Evolutionary conservation across 352 stramenopile species (phyloP), one percentile per base, ranked within the genome.

Genomic region (Phytophthora uliginosa): DNA sequence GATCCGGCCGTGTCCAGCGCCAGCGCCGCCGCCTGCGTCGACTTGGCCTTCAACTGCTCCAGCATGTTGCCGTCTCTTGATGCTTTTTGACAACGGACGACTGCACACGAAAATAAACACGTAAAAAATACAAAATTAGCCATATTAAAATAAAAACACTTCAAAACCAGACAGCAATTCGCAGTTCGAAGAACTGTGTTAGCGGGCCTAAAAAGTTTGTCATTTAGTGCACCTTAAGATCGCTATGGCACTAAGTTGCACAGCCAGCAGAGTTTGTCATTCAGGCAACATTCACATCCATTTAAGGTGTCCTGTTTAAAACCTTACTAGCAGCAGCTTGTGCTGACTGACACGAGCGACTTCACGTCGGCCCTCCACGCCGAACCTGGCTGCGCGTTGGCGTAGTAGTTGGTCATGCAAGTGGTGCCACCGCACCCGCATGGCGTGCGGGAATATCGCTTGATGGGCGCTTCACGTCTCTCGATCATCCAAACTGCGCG

Each of bases 21-120:
- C 59, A 89, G 63, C 56, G 81, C 63, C 56, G 82, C 78, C 51
- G 84, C 87, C 61, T 87, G 77, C 71, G 77, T 76, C 45, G 84
- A 88, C 81, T 90, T 92, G 33, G 71, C 71, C 71, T 81, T 86
- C 59, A 94, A 66, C 71, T 92, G 76, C 50, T 81, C 82, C 6
- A 92, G 73, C 85, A 94, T 94, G 28, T 56, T 48, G 42, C 18
- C 42, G 36, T 45, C 36, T 45, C 36, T 58, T 61, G 74, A 67
- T 75, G 60, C 33, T 73, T 77, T 18, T 36, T 70, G 58, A 66
- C 54, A 66, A 74, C 77, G 84, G 48, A 77, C 60, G 18, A 64
- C 52, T 1, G 42, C 42, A 22, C 36, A n/a, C 38, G 38, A 45
- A 45, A 45, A 45, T 45, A 45, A 45, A 45, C 8, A 4, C 12